Evolutionary conservation across 805 yeast genomes (phyloP).

Genomic region (Saturnispora sanitii): DNA sequence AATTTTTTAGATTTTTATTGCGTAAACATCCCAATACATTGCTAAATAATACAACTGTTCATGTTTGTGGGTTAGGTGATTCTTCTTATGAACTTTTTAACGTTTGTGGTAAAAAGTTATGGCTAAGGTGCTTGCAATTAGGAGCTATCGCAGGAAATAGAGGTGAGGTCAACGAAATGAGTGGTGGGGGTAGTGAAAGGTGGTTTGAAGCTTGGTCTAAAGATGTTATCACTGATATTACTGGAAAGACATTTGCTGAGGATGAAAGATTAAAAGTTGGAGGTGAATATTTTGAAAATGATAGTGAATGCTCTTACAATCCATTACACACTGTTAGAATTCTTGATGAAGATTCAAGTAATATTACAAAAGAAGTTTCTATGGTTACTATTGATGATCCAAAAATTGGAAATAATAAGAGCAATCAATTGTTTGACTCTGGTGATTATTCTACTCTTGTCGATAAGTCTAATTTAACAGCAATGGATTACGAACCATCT

Average conservation of each 20-base stretch:
- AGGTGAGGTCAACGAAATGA: conserved; percentile 84
- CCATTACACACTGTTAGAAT: background rate
- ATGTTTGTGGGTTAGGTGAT: conserved; percentile 89
- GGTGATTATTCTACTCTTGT: background rate
- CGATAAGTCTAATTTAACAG: conserved; percentile 35
- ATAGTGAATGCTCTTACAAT: background rate
- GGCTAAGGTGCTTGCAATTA: conserved; percentile 64
- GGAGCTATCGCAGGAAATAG: conserved; percentile 70
- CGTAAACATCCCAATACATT: conserved; percentile 50
- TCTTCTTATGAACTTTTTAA: conserved; percentile 84
- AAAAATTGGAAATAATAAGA: background rate
- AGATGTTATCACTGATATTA: conserved; percentile 27
- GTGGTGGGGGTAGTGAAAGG: conserved; percentile 67
- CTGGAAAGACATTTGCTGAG: background rate
- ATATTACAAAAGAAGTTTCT: too few relatives aligned
- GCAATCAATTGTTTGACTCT: too few relatives aligned
- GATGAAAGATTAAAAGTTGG: conserved; percentile 1
- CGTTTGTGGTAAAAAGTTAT: conserved; percentile 78
- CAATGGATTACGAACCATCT: conserved; percentile 76
- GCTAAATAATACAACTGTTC: conserved; percentile 49
- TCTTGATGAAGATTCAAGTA: background rate
- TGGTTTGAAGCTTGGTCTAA: conserved; percentile 69
- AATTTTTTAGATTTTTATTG: conserved; percentile 67
- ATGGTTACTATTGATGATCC: background rate
- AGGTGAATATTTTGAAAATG: conserved; percentile 1